phyloP scores from a whole-genome alignment of 78 protist genomes.

The Diacronema lutheri region DNA sequence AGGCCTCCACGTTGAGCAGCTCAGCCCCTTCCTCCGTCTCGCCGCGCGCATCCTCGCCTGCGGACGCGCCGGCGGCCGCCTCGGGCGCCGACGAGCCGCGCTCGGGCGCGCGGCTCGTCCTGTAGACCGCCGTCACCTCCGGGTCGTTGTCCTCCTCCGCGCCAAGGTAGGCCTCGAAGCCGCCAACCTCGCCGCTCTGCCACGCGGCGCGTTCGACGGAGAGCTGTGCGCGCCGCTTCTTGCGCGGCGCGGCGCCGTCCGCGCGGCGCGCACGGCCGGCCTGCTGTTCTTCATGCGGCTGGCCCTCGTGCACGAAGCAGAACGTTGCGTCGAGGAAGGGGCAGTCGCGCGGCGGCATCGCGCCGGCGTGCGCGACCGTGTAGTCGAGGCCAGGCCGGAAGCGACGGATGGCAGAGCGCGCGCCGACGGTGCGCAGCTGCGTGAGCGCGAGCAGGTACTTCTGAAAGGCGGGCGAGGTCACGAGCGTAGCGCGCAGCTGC shows the following conservation, averaged over 20 bases:
- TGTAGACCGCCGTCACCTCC: constrained; percentile 22
- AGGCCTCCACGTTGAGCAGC: background rate
- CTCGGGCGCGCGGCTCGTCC: background rate
- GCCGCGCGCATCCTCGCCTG: background rate
- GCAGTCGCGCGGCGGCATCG: background rate
- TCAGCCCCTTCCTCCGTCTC: background rate
- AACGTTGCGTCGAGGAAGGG: constrained; percentile 14
- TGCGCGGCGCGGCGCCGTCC: background rate
- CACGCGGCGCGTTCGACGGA: constrained; percentile 1
- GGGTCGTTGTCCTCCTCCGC: background rate
- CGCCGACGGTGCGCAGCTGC: background rate
- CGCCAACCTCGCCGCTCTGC: constrained; percentile 50
- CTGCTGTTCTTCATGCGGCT: too few species aligned
- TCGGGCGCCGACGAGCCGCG: constrained; percentile 20
- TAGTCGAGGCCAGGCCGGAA: constrained; percentile 60
- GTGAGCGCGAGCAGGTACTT: background rate
- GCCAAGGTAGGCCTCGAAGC: constrained; percentile 35
- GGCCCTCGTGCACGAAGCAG: background rate
- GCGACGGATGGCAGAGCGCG: constrained; percentile 8
- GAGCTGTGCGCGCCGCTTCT: too few species aligned
- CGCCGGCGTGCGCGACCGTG: constrained; percentile 27
- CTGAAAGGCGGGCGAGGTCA: constrained; percentile 19
- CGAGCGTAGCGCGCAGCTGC: background rate
- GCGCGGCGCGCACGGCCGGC: background rate
- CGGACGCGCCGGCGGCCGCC: too few species aligned